Base-by-base conservation (phyloP, 2,329 filamentous ascomycete species). In the Chalaropsis ovoidea region DNA sequence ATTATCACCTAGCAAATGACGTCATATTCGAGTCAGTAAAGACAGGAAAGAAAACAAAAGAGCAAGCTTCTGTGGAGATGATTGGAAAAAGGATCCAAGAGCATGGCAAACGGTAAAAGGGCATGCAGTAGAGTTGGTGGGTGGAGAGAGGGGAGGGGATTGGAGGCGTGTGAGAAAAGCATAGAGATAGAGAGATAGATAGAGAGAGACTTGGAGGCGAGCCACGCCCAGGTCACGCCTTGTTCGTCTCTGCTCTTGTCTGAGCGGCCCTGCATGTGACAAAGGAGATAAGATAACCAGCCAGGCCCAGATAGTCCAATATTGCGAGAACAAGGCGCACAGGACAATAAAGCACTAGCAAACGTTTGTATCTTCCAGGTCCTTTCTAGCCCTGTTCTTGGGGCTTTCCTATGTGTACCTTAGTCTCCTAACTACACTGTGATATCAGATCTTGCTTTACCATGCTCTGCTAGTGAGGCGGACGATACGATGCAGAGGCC, bases 11-110 rank as follows among this genome's bases (percentile, higher is more conserved):
- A n/a, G 17, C 0, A 22, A 1, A 8, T 58, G 54, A 58, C 54
- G 54, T 58, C 54, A 58, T 58, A 31, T 11, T 19, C 54, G 27
- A 58, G 27, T 58, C 31, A 19, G 4, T 56, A 31, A 2, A 31
- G 15, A 31, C 31, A 31, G 15, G 8, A n/a, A 31, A 35, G 54
- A 17, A 58, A 58, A 35, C 54, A 31, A 35, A 58, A 39, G 54
- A 35, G 54, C 54, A 39, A 58, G 54, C 54, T 58, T 58, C 54
- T 58, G 54, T 39, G 54, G 27, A 58, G 54, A 58, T n/a, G 27
- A 58, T 39, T 27, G n/a, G 24, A 13, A 52, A 24, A 52, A 52
- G 47, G 22, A 52, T 52, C 47, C 3, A 27, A 52, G 15, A 24
- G 19, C 13, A 27, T 15, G 47, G 22, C 24, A 8, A 6, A 10